These are phyloP conservation scores for Leccinum glutinopallens DNA, from an alignment of 1,284 basidiomycete genomes.

Conservation along the genomic window DNA sequence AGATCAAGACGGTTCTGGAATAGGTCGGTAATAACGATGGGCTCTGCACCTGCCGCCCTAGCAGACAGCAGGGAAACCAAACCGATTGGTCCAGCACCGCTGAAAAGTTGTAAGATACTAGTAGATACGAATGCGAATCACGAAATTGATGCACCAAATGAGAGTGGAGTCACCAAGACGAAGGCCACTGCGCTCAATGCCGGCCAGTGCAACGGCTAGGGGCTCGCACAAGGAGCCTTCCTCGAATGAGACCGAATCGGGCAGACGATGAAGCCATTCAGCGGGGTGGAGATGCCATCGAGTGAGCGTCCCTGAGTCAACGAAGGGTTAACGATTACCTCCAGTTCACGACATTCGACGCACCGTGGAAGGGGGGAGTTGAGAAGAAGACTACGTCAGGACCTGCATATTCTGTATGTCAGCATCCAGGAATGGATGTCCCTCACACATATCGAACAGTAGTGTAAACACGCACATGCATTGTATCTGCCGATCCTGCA, in stretches of 20 bases:
- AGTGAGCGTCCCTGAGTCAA: slow-evolving; percentile 51
- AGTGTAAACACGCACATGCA: slow-evolving; percentile 41
- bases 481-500: slow-evolving; percentile 64
- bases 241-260: slow-evolving; percentile 59
- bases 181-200: slow-evolving; percentile 60
- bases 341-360: slow-evolving; percentile 7
- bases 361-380: slow-evolving; percentile 64
- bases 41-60: slow-evolving; percentile 77
- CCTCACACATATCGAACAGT: not conserved
- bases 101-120: slow-evolving; percentile 28
- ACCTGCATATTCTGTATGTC: slow-evolving; percentile 28
- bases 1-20: slow-evolving; percentile 81
- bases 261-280: slow-evolving; percentile 63
- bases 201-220: slow-evolving; percentile 61
- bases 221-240: slow-evolving; percentile 68
- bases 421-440: slow-evolving; percentile 8
- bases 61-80: slow-evolving; percentile 79
- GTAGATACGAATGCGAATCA: not conserved
- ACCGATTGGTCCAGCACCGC: slow-evolving; percentile 86
- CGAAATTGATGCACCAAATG: slow-evolving; percentile 47
- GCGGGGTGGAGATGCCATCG: slow-evolving; percentile 66
- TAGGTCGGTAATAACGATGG: slow-evolving; percentile 80
- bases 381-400: slow-evolving; percentile 67
- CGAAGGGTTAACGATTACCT: slow-evolving; percentile 5
- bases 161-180: slow-evolving; percentile 61